Conservation (phyloP, 2,329 filamentous ascomycete species). For the Talaromyces sp. region DNA sequence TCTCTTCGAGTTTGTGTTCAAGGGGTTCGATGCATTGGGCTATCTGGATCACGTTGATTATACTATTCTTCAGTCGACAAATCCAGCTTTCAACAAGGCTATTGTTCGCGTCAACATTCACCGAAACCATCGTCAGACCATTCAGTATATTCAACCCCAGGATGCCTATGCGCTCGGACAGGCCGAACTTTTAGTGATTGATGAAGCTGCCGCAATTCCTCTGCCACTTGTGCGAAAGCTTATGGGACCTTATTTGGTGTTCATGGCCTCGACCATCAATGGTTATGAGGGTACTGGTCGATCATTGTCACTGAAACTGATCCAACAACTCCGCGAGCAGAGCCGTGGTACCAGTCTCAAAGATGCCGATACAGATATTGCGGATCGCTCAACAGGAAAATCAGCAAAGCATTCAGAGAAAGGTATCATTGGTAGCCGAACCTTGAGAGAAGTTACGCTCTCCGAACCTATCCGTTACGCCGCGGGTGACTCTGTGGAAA, state of each 20-base stretch:
- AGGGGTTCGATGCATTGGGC: conserved; percentile 88
- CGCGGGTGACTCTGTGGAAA: conserved; percentile 83
- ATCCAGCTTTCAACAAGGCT: conserved; percentile 98
- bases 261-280: conserved; percentile 99
- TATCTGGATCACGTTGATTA: conserved; percentile 97
- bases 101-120: conserved; percentile 96
- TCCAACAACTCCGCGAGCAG: conserved; percentile 93
- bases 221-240: conserved; percentile 86
- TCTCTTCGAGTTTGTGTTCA: conserved; percentile 96
- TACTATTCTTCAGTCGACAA: conserved; percentile 95
- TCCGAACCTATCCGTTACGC: conserved; percentile 93
- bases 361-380: conserved; percentile 58
- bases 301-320: conserved; percentile 90
- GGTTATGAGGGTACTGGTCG: conserved; percentile 96
- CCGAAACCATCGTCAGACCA: conserved; percentile 90
- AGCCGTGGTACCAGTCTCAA: conserved; percentile 61
- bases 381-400: conserved; percentile 75
- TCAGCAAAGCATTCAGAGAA: conserved; percentile 59
- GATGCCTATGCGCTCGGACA: conserved; percentile 93
- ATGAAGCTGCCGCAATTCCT: conserved; percentile 95
- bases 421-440: conserved; percentile 61
- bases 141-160: conserved; percentile 96
- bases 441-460: conserved; percentile 85
- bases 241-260: conserved; percentile 94
- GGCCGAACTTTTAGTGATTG: conserved; percentile 90